phyloP scores from a whole-genome alignment of 2,329 filamentous ascomycete genomes.

The Aspergillus ochraceus region DNA sequence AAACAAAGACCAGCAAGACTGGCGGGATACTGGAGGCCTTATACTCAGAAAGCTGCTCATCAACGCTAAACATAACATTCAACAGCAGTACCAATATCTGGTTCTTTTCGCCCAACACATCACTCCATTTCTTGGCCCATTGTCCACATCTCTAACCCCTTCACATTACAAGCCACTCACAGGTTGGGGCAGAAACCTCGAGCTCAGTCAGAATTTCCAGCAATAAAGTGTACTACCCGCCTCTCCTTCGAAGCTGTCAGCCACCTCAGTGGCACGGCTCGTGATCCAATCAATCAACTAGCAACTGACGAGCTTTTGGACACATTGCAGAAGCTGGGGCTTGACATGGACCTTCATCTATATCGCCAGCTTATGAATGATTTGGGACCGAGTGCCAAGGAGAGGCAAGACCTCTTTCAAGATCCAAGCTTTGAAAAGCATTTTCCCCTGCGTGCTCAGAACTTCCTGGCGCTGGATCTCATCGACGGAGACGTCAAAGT shows the following conservation, averaged over 20 bases:
- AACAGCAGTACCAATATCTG: slow-evolving; percentile 13
- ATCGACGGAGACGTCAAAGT: too few species aligned
- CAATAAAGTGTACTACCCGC: neutral
- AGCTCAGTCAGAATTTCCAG: slow-evolving; percentile 13
- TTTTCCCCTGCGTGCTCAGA: too few species aligned
- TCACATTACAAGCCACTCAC: neutral
- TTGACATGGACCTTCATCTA: slow-evolving; percentile 6
- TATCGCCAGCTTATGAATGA: slow-evolving; percentile 10
- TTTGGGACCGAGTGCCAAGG: slow-evolving; percentile 5
- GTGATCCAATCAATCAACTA: slow-evolving; percentile 7
- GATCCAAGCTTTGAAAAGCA: neutral
- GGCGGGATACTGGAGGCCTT: slow-evolving; percentile 9
- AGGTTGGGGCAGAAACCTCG: neutral
- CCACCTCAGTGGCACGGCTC: slow-evolving; percentile 1
- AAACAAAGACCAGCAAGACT: slow-evolving; percentile 11
- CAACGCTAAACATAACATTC: slow-evolving; percentile 8
- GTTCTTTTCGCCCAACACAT: slow-evolving; percentile 10
- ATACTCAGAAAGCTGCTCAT: slow-evolving; percentile 11
- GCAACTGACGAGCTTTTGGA: neutral
- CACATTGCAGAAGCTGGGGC: slow-evolving; percentile 1
- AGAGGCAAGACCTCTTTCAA: neutral
- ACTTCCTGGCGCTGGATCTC: too few species aligned
- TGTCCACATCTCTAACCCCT: neutral
- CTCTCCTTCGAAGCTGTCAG: neutral
- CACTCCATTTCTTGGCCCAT: slow-evolving; percentile 7